Evolutionary conservation across 495 filamentous ascomycete genomes (phyloP).

Genomic region (Podospora conica): DNA sequence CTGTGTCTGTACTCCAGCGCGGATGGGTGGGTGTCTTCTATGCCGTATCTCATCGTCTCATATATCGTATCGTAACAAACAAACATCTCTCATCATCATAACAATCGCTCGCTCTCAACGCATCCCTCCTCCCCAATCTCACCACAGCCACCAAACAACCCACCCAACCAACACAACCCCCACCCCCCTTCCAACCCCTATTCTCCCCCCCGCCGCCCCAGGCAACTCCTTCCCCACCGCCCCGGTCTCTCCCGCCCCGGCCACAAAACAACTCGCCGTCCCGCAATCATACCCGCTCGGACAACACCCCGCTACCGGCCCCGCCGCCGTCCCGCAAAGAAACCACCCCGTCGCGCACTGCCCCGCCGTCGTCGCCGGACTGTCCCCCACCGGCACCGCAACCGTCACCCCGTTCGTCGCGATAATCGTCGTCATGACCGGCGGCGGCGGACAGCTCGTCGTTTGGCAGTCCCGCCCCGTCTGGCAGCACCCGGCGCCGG

Average conservation of each 20-base stretch:
- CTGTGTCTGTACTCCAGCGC: background rate
- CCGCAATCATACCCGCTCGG: conserved; percentile 70
- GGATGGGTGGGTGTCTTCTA: background rate
- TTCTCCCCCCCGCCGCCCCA: conserved; percentile 1
- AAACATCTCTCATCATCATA: background rate
- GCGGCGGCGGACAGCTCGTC: conserved; percentile 46
- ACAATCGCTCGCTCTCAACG: background rate
- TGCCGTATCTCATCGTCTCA: background rate
- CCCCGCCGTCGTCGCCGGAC: conserved; percentile 29
- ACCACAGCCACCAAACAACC: background rate
- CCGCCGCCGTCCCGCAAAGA: conserved; percentile 50
- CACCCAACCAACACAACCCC: background rate
- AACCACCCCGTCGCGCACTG: conserved; percentile 75
- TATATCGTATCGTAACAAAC: background rate
- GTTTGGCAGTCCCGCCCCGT: conserved; percentile 73
- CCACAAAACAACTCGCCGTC: conserved; percentile 56
- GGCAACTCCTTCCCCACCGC: conserved; percentile 57
- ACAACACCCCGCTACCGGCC: conserved; percentile 68
- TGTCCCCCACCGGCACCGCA: conserved; percentile 50
- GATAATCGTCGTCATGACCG: conserved; percentile 53
- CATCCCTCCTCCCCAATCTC: background rate
- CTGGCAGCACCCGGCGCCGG: conserved; percentile 57
- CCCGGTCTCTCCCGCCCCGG: conserved; percentile 36
- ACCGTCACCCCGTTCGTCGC: conserved; percentile 59
- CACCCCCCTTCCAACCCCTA: background rate